Evolutionary conservation across 208 protist genomes (phyloP).

Genomic region (Leishmania major): DNA sequence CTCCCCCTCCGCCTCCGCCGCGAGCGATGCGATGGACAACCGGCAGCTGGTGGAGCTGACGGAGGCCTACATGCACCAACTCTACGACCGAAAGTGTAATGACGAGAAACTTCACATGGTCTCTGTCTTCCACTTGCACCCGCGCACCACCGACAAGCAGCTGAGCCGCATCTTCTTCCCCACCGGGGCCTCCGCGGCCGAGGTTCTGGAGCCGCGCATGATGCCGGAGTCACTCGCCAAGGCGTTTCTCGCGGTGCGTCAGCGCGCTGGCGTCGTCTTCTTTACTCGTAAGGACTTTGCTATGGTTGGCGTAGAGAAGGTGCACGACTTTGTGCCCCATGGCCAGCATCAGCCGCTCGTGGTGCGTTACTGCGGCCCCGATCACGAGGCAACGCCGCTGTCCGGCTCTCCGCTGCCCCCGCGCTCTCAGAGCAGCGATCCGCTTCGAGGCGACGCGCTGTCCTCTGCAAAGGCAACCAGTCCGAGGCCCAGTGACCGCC

Average conservation of each 20-base stretch:
- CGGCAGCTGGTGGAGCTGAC: constrained; percentile 23
- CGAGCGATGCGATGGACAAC: constrained; percentile 21
- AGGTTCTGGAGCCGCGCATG: constrained; percentile 46
- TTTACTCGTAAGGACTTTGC: constrained; percentile 69
- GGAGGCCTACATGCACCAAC: constrained; percentile 40
- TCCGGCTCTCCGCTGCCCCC: constrained; percentile 26
- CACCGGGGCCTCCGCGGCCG: constrained; percentile 58
- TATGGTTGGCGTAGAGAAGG: constrained; percentile 78
- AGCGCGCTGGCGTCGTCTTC: constrained; percentile 77
- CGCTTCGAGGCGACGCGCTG: not conserved
- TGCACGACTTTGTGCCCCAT: constrained; percentile 81
- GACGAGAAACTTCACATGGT: constrained; percentile 57
- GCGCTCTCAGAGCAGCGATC: not conserved
- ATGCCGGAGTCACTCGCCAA: constrained; percentile 36
- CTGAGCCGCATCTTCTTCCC: constrained; percentile 78
- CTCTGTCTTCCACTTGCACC: constrained; percentile 78
- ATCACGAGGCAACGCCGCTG: constrained; percentile 24
- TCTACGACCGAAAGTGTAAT: constrained; percentile 40
- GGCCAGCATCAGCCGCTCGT: constrained; percentile 74
- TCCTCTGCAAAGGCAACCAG: constrained; percentile 2
- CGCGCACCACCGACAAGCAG: constrained; percentile 58
- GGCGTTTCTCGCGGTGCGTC: constrained; percentile 23
- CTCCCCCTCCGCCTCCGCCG: not conserved
- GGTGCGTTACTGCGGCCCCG: constrained; percentile 72
- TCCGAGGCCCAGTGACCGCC: constrained; percentile 10